Conservation (phyloP, 805 yeast genomes). For the Ogataea saltuana region DNA sequence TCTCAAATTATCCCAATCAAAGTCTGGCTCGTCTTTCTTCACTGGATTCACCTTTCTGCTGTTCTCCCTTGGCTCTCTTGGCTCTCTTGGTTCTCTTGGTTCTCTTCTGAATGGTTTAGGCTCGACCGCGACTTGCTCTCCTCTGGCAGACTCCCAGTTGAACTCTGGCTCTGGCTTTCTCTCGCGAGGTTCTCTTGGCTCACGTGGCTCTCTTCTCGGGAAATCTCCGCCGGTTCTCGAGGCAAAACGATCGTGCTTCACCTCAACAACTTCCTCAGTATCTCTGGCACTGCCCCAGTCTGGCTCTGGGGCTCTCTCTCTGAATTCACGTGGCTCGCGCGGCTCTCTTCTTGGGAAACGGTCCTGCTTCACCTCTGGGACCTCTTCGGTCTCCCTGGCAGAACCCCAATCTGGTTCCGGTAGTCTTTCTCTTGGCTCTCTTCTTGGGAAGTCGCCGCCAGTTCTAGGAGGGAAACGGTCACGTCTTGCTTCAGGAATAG, state of each 20-base stretch:
- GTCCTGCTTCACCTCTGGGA: constrained; percentile 21
- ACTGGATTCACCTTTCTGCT: constrained; percentile 12
- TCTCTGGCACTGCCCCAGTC: constrained; percentile 56
- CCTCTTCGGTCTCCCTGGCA: constrained; percentile 37
- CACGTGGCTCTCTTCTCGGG: constrained; percentile 28
- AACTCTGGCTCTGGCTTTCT: constrained; percentile 42
- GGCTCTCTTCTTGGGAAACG: constrained; percentile 32
- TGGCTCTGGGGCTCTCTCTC: constrained; percentile 55
- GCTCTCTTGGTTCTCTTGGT: no score
- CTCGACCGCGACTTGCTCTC: constrained; percentile 27
- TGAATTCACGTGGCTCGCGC: constrained; percentile 35
- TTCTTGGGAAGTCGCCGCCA: constrained; percentile 15
- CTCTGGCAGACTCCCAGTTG: constrained; percentile 48
- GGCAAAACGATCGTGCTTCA: constrained; percentile 13
- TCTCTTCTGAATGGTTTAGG: constrained; percentile 16
- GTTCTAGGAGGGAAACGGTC: constrained; percentile 30
- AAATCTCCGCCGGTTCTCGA: constrained; percentile 42
- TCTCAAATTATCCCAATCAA: constrained; percentile 28
- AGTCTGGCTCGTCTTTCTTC: constrained; percentile 18
- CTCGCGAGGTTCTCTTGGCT: constrained; percentile 17
- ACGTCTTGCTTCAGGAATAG: constrained; percentile 25
- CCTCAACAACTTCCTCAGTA: constrained; percentile 25
- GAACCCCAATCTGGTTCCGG: constrained; percentile 51
- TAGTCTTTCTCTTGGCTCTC: constrained; percentile 39
- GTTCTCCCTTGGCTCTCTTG: constrained; percentile 15